A percentile compares a stretch with the other conserved stretches of the same genome.
Conservation (phyloP, 2,329 filamentous ascomycete species). For the Cladosporium sp. region DNA sequence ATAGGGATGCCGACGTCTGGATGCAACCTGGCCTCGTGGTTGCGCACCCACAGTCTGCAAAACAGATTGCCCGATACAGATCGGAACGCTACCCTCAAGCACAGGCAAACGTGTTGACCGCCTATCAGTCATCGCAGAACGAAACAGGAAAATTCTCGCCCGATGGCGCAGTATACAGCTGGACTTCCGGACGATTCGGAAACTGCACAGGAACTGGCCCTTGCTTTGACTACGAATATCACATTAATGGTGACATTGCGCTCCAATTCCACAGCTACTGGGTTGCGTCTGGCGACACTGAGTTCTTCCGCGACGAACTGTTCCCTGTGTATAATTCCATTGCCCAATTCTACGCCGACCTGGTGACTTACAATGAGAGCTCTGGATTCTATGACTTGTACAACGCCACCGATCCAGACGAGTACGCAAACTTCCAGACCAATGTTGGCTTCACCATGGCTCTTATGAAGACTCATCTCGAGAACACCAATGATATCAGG, state of each 20-base stretch:
- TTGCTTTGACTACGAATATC: constrained; percentile 70
- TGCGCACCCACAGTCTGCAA: constrained; percentile 58
- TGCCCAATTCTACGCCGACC: constrained; percentile 57
- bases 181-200: constrained; percentile 63
- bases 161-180: constrained; percentile 60
- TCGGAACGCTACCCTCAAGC: constrained; percentile 57
- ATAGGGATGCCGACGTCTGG: constrained; percentile 58
- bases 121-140: constrained; percentile 57
- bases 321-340: constrained; percentile 63
- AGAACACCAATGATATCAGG: constrained; percentile 56
- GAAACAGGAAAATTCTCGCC: constrained; percentile 52
- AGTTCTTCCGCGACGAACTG: constrained; percentile 52
- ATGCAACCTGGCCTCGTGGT: constrained; percentile 65
- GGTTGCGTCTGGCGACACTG: constrained; percentile 55
- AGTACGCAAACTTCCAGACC: constrained; percentile 63
- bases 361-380: constrained; percentile 58
- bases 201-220: constrained; percentile 61
- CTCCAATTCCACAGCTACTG: constrained; percentile 59
- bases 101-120: constrained; percentile 53
- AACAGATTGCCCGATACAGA: constrained; percentile 63
- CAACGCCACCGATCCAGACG: constrained; percentile 70
- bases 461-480: constrained; percentile 54
- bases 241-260: constrained; percentile 66
- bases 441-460: constrained; percentile 68
- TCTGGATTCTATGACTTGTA: constrained; percentile 46